A percentile compares a stretch with the other conserved stretches of the same genome.
Conservation (phyloP, 345 rosid genomes). For the Murraya koenigii region DNA sequence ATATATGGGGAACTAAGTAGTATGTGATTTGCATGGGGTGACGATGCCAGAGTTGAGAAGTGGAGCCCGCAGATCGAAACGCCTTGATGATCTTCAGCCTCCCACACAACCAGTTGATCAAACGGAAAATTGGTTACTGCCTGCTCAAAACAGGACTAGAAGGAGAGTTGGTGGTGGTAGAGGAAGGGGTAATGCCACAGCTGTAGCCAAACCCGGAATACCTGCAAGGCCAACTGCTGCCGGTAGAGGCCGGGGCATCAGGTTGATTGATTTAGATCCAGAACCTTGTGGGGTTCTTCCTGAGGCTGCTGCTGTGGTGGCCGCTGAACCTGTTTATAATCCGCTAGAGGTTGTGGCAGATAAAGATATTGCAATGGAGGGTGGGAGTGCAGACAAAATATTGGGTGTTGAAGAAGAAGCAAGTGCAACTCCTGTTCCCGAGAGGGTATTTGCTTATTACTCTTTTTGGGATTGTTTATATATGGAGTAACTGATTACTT, state of each 20-base stretch:
- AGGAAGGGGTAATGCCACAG: constrained; percentile 89
- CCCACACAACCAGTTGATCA: constrained; percentile 63
- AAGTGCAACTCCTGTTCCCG: constrained; percentile 77
- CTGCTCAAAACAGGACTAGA: constrained; percentile 74
- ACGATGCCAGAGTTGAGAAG: constrained; percentile 98
- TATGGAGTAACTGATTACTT: not conserved
- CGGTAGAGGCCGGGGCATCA: constrained; percentile 85
- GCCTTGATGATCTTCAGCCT: constrained; percentile 81
- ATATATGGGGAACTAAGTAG: constrained; percentile 30
- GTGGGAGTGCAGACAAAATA: constrained; percentile 73
- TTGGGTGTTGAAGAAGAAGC: constrained; percentile 83
- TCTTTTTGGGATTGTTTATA: constrained; percentile 3
- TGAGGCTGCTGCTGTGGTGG: constrained; percentile 56
- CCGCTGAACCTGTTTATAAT: constrained; percentile 64
- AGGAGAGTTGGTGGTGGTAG: constrained; percentile 90
- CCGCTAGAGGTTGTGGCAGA: constrained; percentile 74
- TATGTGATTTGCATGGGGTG: constrained; percentile 85
- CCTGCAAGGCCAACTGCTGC: constrained; percentile 71
- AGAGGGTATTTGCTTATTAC: constrained; percentile 55
- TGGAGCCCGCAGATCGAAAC: constrained; percentile 93
- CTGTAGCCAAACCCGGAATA: constrained; percentile 66
- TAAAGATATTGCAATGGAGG: constrained; percentile 76
- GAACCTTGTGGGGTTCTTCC: constrained; percentile 75
- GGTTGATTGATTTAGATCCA: constrained; percentile 83
- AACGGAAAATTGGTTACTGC: constrained; percentile 63